Conservation (phyloP, 345 rosid genomes). For the Rhodomyrtus tomentosa region DNA sequence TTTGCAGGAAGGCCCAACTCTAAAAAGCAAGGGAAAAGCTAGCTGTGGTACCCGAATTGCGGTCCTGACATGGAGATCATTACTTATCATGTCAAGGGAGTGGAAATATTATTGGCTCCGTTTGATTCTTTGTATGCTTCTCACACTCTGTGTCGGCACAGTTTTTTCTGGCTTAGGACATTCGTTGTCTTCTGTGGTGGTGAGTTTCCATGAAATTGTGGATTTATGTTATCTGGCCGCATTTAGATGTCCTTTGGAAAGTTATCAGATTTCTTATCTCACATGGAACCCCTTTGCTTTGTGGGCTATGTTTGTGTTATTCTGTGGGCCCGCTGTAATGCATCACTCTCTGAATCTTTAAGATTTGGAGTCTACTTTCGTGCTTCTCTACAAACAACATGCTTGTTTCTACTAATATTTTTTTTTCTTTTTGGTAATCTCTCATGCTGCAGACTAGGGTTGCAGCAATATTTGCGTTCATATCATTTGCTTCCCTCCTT, state of each 20-base stretch:
- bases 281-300: background rate
- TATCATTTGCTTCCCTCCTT: constrained; percentile 84
- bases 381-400: background rate
- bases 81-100: constrained; percentile 91
- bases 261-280: background rate
- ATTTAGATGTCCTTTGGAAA: background rate
- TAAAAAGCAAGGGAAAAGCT: constrained; percentile 88
- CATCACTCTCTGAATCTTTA: background rate
- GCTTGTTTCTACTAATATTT: background rate
- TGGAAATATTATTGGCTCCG: constrained; percentile 99
- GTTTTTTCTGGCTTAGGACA: constrained; percentile 89
- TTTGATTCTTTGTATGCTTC: constrained; percentile 73
- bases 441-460: constrained; percentile 66
- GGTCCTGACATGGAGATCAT: constrained; percentile 93
- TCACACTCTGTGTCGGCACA: constrained; percentile 67
- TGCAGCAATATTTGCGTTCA: constrained; percentile 69
- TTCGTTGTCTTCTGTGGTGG: constrained; percentile 89
- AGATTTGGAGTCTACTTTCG: background rate
- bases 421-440: background rate
- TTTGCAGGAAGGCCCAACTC: constrained; percentile 81
- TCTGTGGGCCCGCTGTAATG: background rate
- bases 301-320: background rate
- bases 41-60: constrained; percentile 69
- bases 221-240: background rate
- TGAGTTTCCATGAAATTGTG: constrained; percentile 4